Evolutionary conservation across 208 protist species (phyloP).

Genomic region (Acanthamoeba lenticulata): DNA sequence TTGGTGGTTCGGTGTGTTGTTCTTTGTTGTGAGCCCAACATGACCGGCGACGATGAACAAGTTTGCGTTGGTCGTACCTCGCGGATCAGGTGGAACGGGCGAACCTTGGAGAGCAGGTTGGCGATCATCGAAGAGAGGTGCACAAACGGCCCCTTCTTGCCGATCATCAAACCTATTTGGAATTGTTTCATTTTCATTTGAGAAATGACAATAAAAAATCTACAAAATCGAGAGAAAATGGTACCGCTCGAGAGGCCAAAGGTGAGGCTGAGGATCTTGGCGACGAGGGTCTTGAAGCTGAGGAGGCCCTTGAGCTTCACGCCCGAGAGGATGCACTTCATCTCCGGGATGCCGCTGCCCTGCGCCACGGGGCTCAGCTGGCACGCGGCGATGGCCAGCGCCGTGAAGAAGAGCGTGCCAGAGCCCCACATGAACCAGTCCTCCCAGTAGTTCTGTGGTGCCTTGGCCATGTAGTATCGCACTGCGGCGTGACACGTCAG

Average conservation of each 20-base stretch:
- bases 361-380: conserved; percentile 9
- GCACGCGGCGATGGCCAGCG: not conserved
- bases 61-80: not conserved
- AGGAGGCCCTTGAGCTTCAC: conserved; percentile 22
- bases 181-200: no score
- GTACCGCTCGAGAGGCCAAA: conserved; percentile 40
- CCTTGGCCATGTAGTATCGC: not conserved
- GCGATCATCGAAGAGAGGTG: conserved; percentile 76
- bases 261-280: conserved; percentile 43
- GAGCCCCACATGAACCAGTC: conserved; percentile 44
- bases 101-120: conserved; percentile 61
- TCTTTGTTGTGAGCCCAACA: not conserved
- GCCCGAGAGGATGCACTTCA: conserved; percentile 56
- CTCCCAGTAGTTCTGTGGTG: conserved; percentile 25
- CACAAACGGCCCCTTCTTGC: conserved; percentile 81
- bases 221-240: not conserved
- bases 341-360: conserved; percentile 63
- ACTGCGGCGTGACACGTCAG: not conserved
- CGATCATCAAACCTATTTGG: conserved; percentile 74
- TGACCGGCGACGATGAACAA: not conserved
- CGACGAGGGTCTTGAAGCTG: not conserved
- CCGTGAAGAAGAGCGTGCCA: not conserved
- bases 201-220: not conserved
- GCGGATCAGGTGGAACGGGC: conserved; percentile 60
- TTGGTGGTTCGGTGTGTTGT: not conserved